Base-by-base conservation (phyloP, 2,329 filamentous ascomycete species). In the Arthrobotrys sphaeroides region DNA sequence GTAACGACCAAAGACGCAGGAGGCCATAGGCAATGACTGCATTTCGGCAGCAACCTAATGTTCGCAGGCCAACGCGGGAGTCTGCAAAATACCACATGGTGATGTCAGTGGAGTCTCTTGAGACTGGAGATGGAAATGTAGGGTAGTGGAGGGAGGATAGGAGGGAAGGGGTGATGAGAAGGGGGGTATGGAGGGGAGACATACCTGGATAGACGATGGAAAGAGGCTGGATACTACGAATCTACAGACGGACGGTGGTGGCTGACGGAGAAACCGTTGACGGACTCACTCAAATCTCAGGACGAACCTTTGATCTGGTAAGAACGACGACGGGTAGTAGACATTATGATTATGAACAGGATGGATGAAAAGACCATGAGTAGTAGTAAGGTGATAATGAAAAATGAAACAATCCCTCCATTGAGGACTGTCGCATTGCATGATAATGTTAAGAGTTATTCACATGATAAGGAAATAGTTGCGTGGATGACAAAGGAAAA, bases 341-440 rank as follows among this genome's bases (percentile, higher is more conserved):
- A 42, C 28, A 61, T 53, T 61, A 24, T 55, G 28, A 38, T 38
- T 59, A 72, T 72, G 10, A 59, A 72, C 59, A 72, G 43, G 49
- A 53, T 20, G 26, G 33, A 33, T 18, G n/a, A 53, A 49, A 53
- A 43, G 4, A n/a, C n/a, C n/a, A n/a, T n/a, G n/a, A n/a, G n/a
- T n/a, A n/a, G n/a, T n/a, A n/a, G n/a, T n/a, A n/a, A n/a, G n/a
- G n/a, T n/a, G n/a, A 13, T 13, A 49, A 18, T 9, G 18, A 65
- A 65, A 28, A 36, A 65, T 68, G 55, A 51, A 55, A 64, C 70
- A 68, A 74, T 74, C 62, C 70, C 70, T 74, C 70, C 55, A 49
- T 5, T 64, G 70, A 74, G 70, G 70, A 74, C 70, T 60, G 70
- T 40, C 38, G 55, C 47, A 57, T 74, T 70, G 36, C 57, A 16